Base-by-base conservation (phyloP, 1,139 yeast species). In the Pneumocystis oryctolagi region DNA sequence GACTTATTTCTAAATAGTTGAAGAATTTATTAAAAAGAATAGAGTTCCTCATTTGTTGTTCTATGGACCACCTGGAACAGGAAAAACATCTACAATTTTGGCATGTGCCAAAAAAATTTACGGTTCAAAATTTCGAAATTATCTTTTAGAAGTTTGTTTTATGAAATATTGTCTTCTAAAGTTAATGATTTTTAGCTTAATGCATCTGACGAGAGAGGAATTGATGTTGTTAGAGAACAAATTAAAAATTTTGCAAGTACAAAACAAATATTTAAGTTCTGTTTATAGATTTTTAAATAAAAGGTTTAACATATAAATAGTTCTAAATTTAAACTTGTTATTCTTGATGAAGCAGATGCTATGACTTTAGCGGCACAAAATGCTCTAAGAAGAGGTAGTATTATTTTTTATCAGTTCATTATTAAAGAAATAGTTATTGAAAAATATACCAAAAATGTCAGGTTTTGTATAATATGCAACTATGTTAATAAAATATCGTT, bases 21-120 rank as follows among this genome's bases (percentile, higher is more conserved):
- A 89, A 60, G 85, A 84, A 72, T 90, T 94, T 73, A 90, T 90
- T 25, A 81, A 82, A 66, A 87, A 86, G 66, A 92, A 95, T 14
- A 82, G 83, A 69, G 78, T 92, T 61, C 98, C 98, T 1, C 97
- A 90, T 74, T 75, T 90, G 66, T 76, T 90, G 60, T 90, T 92
- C 73, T 90, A 92, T 73, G 98, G 98, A 0, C 97, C 97, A 0
- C 97, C 98, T 31, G 98, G 98, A 32, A 90, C 97, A 0, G 98
- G 98, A 67, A 92, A 92, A 73, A 92, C 98, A 0, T 88, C 96
- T 0, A 90, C 97, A 1, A 87, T 92, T 66, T 81, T 87, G 42
- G 97, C 97, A 0, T 76, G 92, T 65, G 97, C 98, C 1, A 78
- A 82, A 63, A 96, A 90, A 71, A 84, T 92, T n/a, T 92, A 89